These are phyloP conservation scores for Rhodosporidiobolus sp. DNA, from an alignment of 768 basidiomycete genomes.

Conservation along the genomic window DNA sequence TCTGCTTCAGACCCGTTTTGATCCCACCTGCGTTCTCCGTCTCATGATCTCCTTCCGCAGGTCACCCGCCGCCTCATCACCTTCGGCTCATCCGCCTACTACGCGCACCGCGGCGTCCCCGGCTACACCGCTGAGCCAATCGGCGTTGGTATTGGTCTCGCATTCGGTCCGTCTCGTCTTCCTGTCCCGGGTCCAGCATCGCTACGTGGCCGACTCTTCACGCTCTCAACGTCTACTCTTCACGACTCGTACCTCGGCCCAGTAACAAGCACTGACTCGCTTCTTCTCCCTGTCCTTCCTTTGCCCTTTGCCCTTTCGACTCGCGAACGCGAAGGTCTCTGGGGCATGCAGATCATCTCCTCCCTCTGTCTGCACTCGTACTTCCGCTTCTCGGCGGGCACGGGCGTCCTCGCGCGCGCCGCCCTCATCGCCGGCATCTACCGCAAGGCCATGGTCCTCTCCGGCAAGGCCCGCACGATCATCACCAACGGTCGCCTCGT, in stretches of 20 bases:
- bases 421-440: constrained; percentile 87
- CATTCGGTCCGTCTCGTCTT: constrained; percentile 56
- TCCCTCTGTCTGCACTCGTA: constrained; percentile 69
- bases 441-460: constrained; percentile 68
- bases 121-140: constrained; percentile 47
- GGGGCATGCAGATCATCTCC: constrained; percentile 64
- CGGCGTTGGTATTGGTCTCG: constrained; percentile 64
- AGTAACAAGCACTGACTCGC: too few species aligned
- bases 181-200: too few species aligned
- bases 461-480: constrained; percentile 71
- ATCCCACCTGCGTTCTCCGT: too few species aligned
- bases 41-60: too few species aligned
- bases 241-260: too few species aligned
- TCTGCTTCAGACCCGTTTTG: too few species aligned
- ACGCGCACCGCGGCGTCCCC: constrained; percentile 51
- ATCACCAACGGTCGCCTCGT: constrained; percentile 85
- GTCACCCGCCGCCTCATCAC: constrained; percentile 72
- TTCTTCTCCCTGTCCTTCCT: too few species aligned
- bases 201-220: too few species aligned
- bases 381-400: constrained; percentile 73
- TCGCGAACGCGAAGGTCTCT: constrained; percentile 49
- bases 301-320: too few species aligned
- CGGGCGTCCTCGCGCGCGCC: constrained; percentile 75
- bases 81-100: constrained; percentile 67
- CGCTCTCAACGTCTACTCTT: too few species aligned